A percentile compares a stretch with the other conserved stretches of the same genome.
phyloP scores from a whole-genome alignment of 345 rosid genomes.

The Eucalyptus sp. region DNA sequence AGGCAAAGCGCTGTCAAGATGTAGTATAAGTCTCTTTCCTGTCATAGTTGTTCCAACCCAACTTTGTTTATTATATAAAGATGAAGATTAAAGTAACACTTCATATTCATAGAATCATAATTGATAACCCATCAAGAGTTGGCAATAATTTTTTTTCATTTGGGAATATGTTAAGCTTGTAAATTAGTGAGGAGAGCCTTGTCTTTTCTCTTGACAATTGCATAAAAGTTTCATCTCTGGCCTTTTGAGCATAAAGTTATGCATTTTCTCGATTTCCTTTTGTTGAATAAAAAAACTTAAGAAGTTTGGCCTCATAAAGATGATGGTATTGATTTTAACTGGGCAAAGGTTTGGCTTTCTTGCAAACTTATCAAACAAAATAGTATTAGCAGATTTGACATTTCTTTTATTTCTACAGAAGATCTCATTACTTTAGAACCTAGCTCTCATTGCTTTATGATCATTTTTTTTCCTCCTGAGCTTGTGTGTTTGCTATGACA shows the following conservation, averaged over 20 bases:
- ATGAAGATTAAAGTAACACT: neutral
- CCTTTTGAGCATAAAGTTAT: neutral
- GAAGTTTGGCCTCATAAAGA: neutral
- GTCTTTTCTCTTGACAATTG: neutral
- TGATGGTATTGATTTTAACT: neutral
- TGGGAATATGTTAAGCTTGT: neutral
- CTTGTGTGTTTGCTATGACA: neutral
- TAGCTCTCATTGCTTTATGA: neutral
- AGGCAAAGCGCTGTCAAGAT: neutral
- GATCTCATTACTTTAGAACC: neutral
- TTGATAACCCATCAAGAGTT: neutral
- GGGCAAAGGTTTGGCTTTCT: neutral
- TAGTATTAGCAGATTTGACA: neutral
- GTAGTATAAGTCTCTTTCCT: neutral
- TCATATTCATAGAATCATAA: neutral
- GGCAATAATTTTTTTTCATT: neutral
- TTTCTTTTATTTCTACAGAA: neutral
- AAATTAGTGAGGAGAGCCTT: neutral
- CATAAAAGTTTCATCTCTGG: neutral
- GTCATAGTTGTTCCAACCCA: neutral
- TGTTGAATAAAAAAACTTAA: neutral
- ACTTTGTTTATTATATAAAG: neutral
- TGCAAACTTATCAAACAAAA: neutral
- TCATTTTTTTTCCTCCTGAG: neutral
- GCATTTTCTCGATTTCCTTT: neutral